phyloP scores from a whole-genome alignment of 768 basidiomycete species.

The Agaricus sinodeliciosus region DNA sequence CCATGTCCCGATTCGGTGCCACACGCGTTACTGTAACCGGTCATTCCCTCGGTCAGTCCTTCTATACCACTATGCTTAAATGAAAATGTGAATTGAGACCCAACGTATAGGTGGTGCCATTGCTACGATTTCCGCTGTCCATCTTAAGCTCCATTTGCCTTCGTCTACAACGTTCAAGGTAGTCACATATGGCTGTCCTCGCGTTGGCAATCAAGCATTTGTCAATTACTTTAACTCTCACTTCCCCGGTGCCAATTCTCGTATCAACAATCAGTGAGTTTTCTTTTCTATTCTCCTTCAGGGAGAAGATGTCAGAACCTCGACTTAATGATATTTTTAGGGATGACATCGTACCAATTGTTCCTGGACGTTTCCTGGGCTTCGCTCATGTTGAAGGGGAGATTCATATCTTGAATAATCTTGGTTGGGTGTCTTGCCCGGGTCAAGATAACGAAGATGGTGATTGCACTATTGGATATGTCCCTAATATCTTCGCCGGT shows the following conservation, averaged over 20 bases:
- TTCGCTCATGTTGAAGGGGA: slow-evolving; percentile 35
- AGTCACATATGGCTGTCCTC: slow-evolving; percentile 37
- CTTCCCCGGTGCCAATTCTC: slow-evolving; percentile 13
- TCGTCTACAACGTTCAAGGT: slow-evolving; percentile 24
- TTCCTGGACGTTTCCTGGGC: slow-evolving; percentile 29
- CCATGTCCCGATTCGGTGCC: slow-evolving; percentile 25
- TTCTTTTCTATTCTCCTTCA: neutral
- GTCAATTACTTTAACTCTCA: slow-evolving; percentile 19
- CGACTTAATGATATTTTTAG: neutral
- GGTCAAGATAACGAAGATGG: slow-evolving; percentile 20
- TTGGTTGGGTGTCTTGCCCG: slow-evolving; percentile 22
- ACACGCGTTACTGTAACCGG: slow-evolving; percentile 35
- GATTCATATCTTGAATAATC: slow-evolving; percentile 28
- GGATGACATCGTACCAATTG: slow-evolving; percentile 23
- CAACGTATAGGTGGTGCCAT: slow-evolving; percentile 27
- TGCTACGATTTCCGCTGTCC: slow-evolving; percentile 41
- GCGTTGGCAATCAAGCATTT: slow-evolving; percentile 30
- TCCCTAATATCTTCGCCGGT: slow-evolving; percentile 18
- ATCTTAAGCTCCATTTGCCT: slow-evolving; percentile 42
- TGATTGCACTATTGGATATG: slow-evolving; percentile 19
- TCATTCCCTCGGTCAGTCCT: slow-evolving; percentile 32
- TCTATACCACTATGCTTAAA: neutral
- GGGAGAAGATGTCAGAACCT: neutral
- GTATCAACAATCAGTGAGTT: slow-evolving; percentile 17
- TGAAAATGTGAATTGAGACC: neutral